Conservation (phyloP, 1,284 basidiomycete species). For the Boletellus deceptivus region DNA sequence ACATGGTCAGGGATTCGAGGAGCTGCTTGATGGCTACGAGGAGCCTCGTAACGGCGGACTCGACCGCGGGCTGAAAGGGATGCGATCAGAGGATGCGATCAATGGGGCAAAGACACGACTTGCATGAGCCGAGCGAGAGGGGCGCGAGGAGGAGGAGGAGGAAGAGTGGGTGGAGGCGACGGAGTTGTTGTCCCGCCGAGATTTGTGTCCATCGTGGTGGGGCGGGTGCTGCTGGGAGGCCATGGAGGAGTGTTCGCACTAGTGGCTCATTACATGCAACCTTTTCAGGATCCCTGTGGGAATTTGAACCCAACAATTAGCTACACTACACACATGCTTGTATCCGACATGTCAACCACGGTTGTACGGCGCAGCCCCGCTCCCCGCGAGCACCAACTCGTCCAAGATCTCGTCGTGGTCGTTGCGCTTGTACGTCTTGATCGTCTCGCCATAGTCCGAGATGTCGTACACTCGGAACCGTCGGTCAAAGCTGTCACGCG, state of each 20-base stretch:
- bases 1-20: constrained; percentile 87
- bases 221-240: constrained; percentile 10
- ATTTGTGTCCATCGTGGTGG: constrained; percentile 35
- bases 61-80: constrained; percentile 65
- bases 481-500: constrained; percentile 69
- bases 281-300: neutral
- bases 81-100: neutral
- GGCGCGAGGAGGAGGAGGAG: constrained; percentile 28
- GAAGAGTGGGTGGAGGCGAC: constrained; percentile 39
- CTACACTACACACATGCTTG: too few species aligned
- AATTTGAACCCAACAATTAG: too few species aligned
- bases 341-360: neutral
- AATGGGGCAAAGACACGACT: constrained; percentile 5
- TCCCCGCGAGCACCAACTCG: constrained; percentile 58
- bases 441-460: constrained; percentile 85
- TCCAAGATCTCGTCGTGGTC: constrained; percentile 60
- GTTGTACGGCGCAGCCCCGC: constrained; percentile 40
- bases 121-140: constrained; percentile 29
- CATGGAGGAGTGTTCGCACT: neutral
- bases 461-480: constrained; percentile 85
- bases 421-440: constrained; percentile 34
- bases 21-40: constrained; percentile 95
- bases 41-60: constrained; percentile 90
- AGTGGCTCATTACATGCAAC: constrained; percentile 1
- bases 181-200: constrained; percentile 47